A percentile compares a stretch with the other conserved stretches of the same genome.
Evolutionary conservation across 2,329 filamentous ascomycete species (phyloP).

Genomic region (Talaromyces albobiverticillius): DNA sequence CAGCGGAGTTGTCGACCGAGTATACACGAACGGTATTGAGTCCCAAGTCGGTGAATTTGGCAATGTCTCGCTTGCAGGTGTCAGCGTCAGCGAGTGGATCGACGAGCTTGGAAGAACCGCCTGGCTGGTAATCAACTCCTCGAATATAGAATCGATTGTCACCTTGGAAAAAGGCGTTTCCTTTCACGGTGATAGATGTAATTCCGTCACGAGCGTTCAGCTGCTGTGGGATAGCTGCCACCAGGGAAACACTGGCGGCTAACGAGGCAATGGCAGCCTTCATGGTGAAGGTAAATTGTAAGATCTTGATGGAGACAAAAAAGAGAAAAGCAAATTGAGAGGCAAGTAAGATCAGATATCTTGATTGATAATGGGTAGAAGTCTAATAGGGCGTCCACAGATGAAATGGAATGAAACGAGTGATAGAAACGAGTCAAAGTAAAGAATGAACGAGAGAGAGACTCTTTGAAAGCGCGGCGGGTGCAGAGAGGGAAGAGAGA

Average conservation of each 20-base stretch:
- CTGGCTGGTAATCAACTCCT: slow-evolving; percentile 63
- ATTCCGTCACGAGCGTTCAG: slow-evolving; percentile 41
- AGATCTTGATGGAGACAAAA: background rate
- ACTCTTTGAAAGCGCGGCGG: background rate
- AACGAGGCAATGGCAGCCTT: slow-evolving; percentile 50
- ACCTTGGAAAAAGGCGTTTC: slow-evolving; percentile 66
- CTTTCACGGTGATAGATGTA: slow-evolving; percentile 59
- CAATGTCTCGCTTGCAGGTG: slow-evolving; percentile 75
- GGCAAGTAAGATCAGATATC: background rate
- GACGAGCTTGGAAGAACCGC: slow-evolving; percentile 59
- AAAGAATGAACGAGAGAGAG: slow-evolving; percentile 1
- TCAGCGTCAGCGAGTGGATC: slow-evolving; percentile 73
- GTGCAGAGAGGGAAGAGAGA: background rate
- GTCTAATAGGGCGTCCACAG: background rate
- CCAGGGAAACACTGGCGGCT: slow-evolving; percentile 42
- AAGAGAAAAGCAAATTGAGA: background rate
- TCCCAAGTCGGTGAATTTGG: slow-evolving; percentile 77
- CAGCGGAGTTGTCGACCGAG: slow-evolving; percentile 78
- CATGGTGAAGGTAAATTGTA: slow-evolving; percentile 42
- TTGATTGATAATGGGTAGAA: background rate
- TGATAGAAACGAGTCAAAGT: background rate
- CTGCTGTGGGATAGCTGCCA: slow-evolving; percentile 43
- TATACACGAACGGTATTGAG: slow-evolving; percentile 92
- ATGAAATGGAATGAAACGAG: background rate
- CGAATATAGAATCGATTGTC: slow-evolving; percentile 54